These are phyloP conservation scores for Melaleuca alternifolia DNA, from an alignment of 345 rosid genomes.

Conservation along the genomic window DNA sequence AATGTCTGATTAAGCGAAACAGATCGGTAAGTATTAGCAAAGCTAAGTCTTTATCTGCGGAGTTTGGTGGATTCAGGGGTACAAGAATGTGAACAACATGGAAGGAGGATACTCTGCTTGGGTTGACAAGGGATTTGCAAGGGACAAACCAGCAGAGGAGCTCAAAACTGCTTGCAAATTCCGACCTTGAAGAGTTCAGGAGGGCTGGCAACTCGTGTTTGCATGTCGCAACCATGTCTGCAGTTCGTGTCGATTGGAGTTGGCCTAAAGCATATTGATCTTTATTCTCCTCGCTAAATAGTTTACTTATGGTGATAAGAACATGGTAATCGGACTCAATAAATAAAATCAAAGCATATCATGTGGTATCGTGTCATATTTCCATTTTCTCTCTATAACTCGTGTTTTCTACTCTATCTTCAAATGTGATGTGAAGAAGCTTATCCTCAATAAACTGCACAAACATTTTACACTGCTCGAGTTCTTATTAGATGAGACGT, in stretches of 20 bases:
- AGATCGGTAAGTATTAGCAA: not conserved
- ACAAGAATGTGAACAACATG: conserved; percentile 28
- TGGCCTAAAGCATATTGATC: not conserved
- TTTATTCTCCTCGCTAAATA: not conserved
- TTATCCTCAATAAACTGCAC: not conserved
- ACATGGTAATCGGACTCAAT: not conserved
- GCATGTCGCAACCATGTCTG: not conserved
- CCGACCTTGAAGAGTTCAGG: conserved; percentile 5
- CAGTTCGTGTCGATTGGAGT: not conserved
- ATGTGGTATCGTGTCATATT: accelerated
- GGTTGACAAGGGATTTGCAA: conserved; percentile 33
- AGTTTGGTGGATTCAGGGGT: conserved; percentile 17
- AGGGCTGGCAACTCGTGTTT: not conserved
- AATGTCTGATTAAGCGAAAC: not conserved
- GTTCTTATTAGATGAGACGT: not conserved
- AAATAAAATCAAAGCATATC: not conserved
- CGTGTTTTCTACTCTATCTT: not conserved
- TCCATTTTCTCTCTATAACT: not conserved
- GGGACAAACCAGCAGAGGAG: conserved; percentile 26
- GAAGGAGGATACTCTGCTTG: conserved; percentile 46
- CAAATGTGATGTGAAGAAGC: not conserved
- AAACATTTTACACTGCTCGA: not conserved
- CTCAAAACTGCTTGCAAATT: conserved; percentile 41
- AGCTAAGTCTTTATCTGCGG: not conserved
- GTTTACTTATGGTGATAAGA: not conserved